Conservation (phyloP, 257 asterid species). For the Petunia axillaris region DNA sequence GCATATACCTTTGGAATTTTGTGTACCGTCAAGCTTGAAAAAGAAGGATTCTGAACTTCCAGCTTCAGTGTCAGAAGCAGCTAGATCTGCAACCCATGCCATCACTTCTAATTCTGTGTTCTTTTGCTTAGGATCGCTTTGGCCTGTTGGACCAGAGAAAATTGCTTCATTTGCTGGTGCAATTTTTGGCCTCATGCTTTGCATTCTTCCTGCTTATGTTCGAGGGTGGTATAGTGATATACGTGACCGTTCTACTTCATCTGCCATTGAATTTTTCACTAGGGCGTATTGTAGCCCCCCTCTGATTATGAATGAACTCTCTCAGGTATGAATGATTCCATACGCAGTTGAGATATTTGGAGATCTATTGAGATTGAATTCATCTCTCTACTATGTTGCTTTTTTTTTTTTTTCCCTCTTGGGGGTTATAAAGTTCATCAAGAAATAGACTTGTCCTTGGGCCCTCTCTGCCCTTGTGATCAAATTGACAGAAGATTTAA, state of each 20-base stretch:
- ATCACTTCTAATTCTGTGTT: conserved; percentile 62
- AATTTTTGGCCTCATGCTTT: conserved; percentile 86
- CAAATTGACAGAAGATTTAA: conserved; percentile 12
- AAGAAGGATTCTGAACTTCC: conserved; percentile 74
- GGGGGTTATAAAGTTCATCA: neutral
- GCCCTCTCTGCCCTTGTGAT: neutral
- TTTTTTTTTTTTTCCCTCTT: neutral
- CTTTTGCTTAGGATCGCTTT: conserved; percentile 67
- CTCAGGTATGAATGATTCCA: conserved; percentile 61
- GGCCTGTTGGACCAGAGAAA: conserved; percentile 78
- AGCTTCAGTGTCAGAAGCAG: conserved; percentile 65
- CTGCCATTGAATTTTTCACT: conserved; percentile 88
- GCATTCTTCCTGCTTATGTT: conserved; percentile 94
- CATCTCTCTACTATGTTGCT: neutral
- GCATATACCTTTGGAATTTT: conserved; percentile 74
- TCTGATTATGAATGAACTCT: conserved; percentile 73
- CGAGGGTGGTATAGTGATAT: conserved; percentile 89
- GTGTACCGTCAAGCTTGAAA: conserved; percentile 56
- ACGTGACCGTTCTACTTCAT: conserved; percentile 84
- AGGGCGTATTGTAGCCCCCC: conserved; percentile 94
- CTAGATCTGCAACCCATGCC: conserved; percentile 74
- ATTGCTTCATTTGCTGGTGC: conserved; percentile 91
- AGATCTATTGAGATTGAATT: neutral
- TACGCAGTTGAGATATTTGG: neutral
- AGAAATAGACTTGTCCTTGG: neutral